Evolutionary conservation across 1,284 basidiomycete genomes (phyloP), one percentile per base, ranked within the genome.

Genomic region (Leccinum griseonigrum): DNA sequence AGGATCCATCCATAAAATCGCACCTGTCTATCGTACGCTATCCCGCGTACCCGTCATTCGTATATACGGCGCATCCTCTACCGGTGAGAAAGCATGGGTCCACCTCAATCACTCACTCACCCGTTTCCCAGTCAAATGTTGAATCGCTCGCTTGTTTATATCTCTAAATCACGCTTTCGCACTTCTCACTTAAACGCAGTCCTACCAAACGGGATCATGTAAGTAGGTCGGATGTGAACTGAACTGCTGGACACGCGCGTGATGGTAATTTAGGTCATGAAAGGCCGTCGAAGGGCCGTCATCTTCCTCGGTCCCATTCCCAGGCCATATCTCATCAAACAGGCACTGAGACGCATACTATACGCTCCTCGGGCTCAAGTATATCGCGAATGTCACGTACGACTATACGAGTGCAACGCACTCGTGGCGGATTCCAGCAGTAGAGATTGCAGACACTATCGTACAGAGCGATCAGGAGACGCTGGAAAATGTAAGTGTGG

Each of bases 341-440:
- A 96, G 95, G 84, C 85, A 4, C 77, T 96, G 50, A 81, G 77
- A 29, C 83, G 87, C 65, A 83, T 95, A n/a, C n/a, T n/a, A n/a
- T n/a, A n/a, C n/a, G 43, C 79, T 97, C 22, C 83, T 96, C 1
- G 88, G 92, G 62, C 81, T 97, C 57, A 97, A 95, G 75, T 92
- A 89, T 65, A 92, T 90, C 53, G 85, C 86, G 62, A 95, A 97
- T 70, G 95, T 97, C 38, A 95, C 93, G 0, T 98, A 98, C 70
- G 96, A 97, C 0, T 99, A 99, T 74, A 98, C 95, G 0, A 85
- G 90, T 62, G 97, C 97, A 1, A 91, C 91, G 2, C 97, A 88
- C 71, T 98, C 95, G 16, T 97, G 97, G 3, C 83, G 97, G 54
- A 99, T 99, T 97, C 97, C 97, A n/a, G 95, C 94, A 22, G 96